A percentile compares a stretch with the other conserved stretches of the same genome.
Evolutionary conservation across 208 protist genomes (phyloP).

Genomic region (Naegleria lovaniensis): DNA sequence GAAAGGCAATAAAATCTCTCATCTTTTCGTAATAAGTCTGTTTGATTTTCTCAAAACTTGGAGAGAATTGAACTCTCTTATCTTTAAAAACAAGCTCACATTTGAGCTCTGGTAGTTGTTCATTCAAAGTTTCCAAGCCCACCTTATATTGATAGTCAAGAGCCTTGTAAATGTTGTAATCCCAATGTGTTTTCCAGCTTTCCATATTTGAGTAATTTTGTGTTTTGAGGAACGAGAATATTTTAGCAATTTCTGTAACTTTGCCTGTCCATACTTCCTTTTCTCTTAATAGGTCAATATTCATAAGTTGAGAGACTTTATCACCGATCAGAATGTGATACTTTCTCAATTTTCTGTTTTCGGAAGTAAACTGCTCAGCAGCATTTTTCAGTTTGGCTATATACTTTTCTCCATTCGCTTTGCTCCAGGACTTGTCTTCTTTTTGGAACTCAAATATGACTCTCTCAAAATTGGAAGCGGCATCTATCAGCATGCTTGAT

Average conservation of each 20-base stretch:
- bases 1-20: constrained; percentile 87
- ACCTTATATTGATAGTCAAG: constrained; percentile 88
- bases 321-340: constrained; percentile 71
- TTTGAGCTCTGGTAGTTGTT: constrained; percentile 76
- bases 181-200: constrained; percentile 88
- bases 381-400: constrained; percentile 68
- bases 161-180: constrained; percentile 95
- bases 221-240: constrained; percentile 70
- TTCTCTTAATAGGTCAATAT: constrained; percentile 79
- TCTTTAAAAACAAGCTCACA: constrained; percentile 85
- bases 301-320: constrained; percentile 74
- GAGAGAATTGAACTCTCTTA: constrained; percentile 79
- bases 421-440: constrained; percentile 71
- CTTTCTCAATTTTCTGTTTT: constrained; percentile 84
- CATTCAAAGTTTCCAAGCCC: constrained; percentile 81
- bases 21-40: constrained; percentile 85
- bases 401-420: constrained; percentile 66
- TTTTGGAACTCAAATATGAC: constrained; percentile 71
- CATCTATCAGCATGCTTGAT: not conserved
- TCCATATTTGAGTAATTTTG: constrained; percentile 77
- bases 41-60: constrained; percentile 77
- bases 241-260: constrained; percentile 69
- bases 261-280: constrained; percentile 80
- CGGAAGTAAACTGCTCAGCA: constrained; percentile 68
- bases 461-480: constrained; percentile 61